Conservation (phyloP, 2,329 filamentous ascomycete genomes). For the Fusarium sp. region DNA sequence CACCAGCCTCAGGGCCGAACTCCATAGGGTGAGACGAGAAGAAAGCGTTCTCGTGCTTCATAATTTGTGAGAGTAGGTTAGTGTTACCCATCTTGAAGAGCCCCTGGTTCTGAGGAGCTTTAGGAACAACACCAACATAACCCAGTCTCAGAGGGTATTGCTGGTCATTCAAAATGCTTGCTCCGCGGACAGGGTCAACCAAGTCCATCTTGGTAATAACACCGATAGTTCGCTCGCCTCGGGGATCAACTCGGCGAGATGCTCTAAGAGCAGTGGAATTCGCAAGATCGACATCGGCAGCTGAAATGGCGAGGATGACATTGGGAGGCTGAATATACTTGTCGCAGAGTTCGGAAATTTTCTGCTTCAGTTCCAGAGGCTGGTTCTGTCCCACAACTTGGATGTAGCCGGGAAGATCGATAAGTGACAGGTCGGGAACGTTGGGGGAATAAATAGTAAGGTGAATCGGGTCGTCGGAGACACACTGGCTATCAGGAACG, state of each 20-base stretch:
- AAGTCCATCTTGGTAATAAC: conserved; percentile 99
- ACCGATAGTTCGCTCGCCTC: conserved; percentile 95
- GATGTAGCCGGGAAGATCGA: conserved; percentile 97
- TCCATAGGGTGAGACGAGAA: conserved; percentile 86
- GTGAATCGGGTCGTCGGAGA: conserved; percentile 96
- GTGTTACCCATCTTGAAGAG: conserved; percentile 86
- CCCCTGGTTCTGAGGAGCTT: conserved; percentile 74
- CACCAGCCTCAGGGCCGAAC: conserved; percentile 77
- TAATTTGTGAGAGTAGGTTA: conserved; percentile 83
- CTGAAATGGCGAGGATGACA: conserved; percentile 95
- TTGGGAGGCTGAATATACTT: conserved; percentile 98
- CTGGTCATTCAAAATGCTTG: conserved; percentile 81
- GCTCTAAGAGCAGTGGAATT: conserved; percentile 94
- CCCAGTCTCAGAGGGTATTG: conserved; percentile 96
- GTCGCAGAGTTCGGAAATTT: conserved; percentile 95
- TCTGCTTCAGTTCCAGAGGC: conserved; percentile 90
- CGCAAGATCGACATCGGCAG: conserved; percentile 94
- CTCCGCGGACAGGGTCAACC: conserved; percentile 83
- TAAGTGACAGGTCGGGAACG: conserved; percentile 93
- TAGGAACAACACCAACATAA: conserved; percentile 94
- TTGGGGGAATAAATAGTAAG: conserved; percentile 95
- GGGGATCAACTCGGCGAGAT: conserved; percentile 89
- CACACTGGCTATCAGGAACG: conserved; percentile 89
- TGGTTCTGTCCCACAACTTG: conserved; percentile 94
- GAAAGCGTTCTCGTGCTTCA: conserved; percentile 87